Percentiles rank a stretch among this genome's conserved stretches.
Evolutionary conservation across 2,329 filamentous ascomycete species (phyloP).

Genomic region (Xylaria sp.): DNA sequence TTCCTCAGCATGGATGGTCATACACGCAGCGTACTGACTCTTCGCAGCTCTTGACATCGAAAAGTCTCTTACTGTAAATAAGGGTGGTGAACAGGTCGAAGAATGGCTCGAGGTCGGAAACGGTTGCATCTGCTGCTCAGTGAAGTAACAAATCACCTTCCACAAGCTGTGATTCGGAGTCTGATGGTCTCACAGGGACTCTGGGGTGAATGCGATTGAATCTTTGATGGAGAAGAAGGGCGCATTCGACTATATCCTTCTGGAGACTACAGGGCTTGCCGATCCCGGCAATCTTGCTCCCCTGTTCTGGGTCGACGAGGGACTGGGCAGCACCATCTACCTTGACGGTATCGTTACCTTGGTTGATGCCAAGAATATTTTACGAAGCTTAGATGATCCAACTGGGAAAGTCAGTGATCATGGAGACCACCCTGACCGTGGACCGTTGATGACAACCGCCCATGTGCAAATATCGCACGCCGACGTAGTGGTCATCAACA

Average conservation of each 20-base stretch:
- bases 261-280: slow-evolving; percentile 94
- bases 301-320: slow-evolving; percentile 97
- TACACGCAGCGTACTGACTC: slow-evolving; percentile 27
- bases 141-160: slow-evolving; percentile 70
- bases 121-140: slow-evolving; percentile 96
- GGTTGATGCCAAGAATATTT: slow-evolving; percentile 93
- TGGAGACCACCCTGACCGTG: slow-evolving; percentile 62
- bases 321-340: slow-evolving; percentile 93
- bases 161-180: background rate
- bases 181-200: slow-evolving; percentile 69
- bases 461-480: slow-evolving; percentile 97
- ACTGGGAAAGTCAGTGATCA: slow-evolving; percentile 64
- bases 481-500: slow-evolving; percentile 95
- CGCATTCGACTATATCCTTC: slow-evolving; percentile 95
- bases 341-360: slow-evolving; percentile 96
- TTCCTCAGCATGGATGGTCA: background rate
- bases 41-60: slow-evolving; percentile 86
- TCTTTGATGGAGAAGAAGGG: slow-evolving; percentile 94
- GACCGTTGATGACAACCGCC: slow-evolving; percentile 85
- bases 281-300: slow-evolving; percentile 96
- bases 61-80: slow-evolving; percentile 91
- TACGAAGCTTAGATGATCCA: slow-evolving; percentile 82
- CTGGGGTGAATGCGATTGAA: slow-evolving; percentile 94
- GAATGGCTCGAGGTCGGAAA: slow-evolving; percentile 98
- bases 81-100: slow-evolving; percentile 82